Evolutionary conservation across 2,329 filamentous ascomycete genomes (phyloP), one percentile per base, ranked within the genome.

Genomic region (Metarhizium robertsii): DNA sequence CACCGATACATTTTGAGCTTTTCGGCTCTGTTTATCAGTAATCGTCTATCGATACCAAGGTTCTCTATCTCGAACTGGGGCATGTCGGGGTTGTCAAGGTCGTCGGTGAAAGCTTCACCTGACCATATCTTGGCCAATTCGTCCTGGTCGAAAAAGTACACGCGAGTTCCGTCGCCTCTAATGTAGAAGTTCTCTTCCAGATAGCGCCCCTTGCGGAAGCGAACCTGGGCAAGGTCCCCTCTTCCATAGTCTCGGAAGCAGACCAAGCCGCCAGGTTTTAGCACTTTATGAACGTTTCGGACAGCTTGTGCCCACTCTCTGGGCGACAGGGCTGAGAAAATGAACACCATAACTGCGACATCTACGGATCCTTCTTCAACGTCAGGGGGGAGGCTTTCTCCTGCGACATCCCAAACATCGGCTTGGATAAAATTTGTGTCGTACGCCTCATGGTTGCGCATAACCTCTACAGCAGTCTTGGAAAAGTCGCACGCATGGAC

Each of bases 1-100:
- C 92, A 97, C 58, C 94, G 84, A 72, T 97, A 97, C 94, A 99
- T 99, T 74, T 97, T 99, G 51, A 96, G 77, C 72, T 91, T 87
- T 65, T 86, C 83, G 54, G 92, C 89, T 61, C 94, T 84, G 69
- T 99, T 99, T 55, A 99, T 90, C 55, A 99, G 79, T 75, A 99
- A 79, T 57, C 94, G 84, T 61, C 90, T 85, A 69, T 99, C 94
- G 55, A 92, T 80, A 30, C 87, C 94, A 40, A 97, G 79, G 50
- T 94, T 83, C 55, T 88, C 74, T 50, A 96, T 75, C 51, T 90
- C 82, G 64, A 97, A 90, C 55, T 66, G 62, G 52, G 71, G 63
- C 40, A 61, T 59, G 55, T 65, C 62, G 32, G 50, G 58, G 8
- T 62, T 59, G 18, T 60, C 59, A 52, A 63, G 66, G 36, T 65